These are phyloP conservation scores for Myriosclerotinia scirpicola DNA, from an alignment of 2,329 filamentous ascomycete species.

Conservation along the genomic window DNA sequence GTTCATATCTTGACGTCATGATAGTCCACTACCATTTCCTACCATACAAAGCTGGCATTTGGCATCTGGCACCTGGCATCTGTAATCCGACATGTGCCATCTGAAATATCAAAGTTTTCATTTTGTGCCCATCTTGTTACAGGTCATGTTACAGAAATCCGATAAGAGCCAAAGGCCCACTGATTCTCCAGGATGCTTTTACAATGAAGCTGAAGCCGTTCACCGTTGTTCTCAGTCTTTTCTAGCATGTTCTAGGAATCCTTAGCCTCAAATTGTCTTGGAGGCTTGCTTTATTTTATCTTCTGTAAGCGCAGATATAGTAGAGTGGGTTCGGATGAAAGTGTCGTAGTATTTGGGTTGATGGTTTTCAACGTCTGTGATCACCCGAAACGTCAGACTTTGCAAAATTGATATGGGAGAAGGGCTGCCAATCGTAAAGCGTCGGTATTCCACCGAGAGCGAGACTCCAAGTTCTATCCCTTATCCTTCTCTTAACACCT, in stretches of 20 bases:
- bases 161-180: background rate
- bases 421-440: no score
- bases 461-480: no score
- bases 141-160: constrained; percentile 4
- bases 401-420: background rate
- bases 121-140: background rate
- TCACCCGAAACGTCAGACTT: background rate
- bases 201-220: background rate
- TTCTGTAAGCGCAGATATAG: background rate
- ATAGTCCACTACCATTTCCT: background rate
- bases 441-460: no score
- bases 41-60: background rate
- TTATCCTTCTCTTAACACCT: background rate
- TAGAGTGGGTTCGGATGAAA: background rate
- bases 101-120: background rate
- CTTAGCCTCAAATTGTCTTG: background rate
- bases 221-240: background rate
- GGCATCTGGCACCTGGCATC: no score
- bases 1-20: background rate
- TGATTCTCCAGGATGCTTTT: constrained; percentile 1
- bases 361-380: background rate
- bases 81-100: background rate
- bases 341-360: background rate
- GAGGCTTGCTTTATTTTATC: background rate
- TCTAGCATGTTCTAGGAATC: background rate